Conservation (phyloP, 2,329 filamentous ascomycete species). For the Talaromyces sp. region DNA sequence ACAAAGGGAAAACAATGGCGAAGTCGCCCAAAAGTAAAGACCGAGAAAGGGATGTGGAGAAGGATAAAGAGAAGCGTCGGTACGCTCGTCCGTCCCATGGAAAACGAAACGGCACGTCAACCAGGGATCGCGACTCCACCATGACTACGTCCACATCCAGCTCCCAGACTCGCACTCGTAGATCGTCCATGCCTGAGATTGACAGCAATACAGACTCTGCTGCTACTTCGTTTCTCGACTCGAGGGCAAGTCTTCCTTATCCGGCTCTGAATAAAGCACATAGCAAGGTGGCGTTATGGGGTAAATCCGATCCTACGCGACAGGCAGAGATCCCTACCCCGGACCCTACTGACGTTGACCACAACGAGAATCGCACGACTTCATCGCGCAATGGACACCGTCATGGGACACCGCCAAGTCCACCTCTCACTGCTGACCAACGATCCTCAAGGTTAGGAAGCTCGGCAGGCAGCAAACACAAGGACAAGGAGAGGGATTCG, state of each 20-base stretch:
- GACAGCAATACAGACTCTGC: conserved; percentile 24
- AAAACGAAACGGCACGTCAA: conserved; percentile 19
- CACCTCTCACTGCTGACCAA: conserved; percentile 47
- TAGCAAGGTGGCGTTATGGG: conserved; percentile 78
- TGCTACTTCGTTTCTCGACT: conserved; percentile 41
- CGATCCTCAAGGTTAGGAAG: conserved; percentile 36
- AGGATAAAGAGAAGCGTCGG: conserved; percentile 17
- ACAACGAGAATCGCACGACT: conserved; percentile 25
- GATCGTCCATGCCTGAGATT: conserved; percentile 21
- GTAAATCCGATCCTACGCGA: conserved; percentile 41
- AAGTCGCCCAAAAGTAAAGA: conserved; percentile 24
- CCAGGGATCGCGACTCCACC: conserved; percentile 20
- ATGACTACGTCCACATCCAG: conserved; percentile 19
- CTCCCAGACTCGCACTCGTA: conserved; percentile 16
- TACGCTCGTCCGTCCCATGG: conserved; percentile 20
- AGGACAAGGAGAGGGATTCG: conserved; percentile 30
- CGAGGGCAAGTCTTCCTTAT: conserved; percentile 61
- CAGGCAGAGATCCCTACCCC: conserved; percentile 56
- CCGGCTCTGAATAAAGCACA: conserved; percentile 84
- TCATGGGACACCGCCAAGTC: conserved; percentile 43
- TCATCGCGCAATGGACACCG: conserved; percentile 28
- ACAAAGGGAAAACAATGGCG: conserved; percentile 15
- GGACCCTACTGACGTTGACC: conserved; percentile 64
- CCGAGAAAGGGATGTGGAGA: conserved; percentile 21
- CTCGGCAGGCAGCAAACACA: conserved; percentile 23